A percentile compares a stretch with the other conserved stretches of the same genome.
These are phyloP conservation scores for Pulveroboletus sp. DNA, from an alignment of 768 basidiomycete genomes.

Conservation along the genomic window DNA sequence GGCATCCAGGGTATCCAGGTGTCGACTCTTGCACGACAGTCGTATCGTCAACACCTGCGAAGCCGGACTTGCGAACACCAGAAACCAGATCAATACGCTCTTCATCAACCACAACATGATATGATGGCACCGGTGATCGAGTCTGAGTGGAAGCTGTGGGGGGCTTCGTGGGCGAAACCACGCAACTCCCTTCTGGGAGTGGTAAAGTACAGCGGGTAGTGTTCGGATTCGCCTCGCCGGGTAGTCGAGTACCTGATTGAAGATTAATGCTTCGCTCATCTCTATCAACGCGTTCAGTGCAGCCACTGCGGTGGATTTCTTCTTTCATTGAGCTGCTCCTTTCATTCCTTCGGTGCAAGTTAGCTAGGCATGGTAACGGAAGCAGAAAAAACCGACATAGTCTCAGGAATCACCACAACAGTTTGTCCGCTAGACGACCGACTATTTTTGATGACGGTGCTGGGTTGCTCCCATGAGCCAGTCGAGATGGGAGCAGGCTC, in stretches of 20 bases:
- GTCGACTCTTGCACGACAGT: background rate
- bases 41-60: background rate
- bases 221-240: background rate
- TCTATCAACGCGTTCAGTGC: background rate
- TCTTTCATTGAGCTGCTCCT: background rate
- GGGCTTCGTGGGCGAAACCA: background rate
- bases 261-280: background rate
- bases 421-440: background rate
- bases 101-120: background rate
- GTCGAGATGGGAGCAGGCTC: background rate
- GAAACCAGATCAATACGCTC: background rate
- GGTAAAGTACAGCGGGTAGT: background rate
- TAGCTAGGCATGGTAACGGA: background rate
- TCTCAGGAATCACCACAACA: background rate
- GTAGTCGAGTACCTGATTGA: background rate
- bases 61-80: background rate
- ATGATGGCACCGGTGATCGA: background rate
- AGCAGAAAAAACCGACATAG: conserved; percentile 3
- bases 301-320: background rate
- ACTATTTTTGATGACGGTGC: background rate
- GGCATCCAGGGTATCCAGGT: too few relatives aligned
- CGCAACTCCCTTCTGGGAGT: background rate
- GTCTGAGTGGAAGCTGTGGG: too few relatives aligned
- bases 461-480: background rate
- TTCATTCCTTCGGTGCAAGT: background rate